Evolutionary conservation across 1,284 basidiomycete species (phyloP), one percentile per base, ranked within the genome.

Genomic region (Cutaneotrichosporon cavernicola): DNA sequence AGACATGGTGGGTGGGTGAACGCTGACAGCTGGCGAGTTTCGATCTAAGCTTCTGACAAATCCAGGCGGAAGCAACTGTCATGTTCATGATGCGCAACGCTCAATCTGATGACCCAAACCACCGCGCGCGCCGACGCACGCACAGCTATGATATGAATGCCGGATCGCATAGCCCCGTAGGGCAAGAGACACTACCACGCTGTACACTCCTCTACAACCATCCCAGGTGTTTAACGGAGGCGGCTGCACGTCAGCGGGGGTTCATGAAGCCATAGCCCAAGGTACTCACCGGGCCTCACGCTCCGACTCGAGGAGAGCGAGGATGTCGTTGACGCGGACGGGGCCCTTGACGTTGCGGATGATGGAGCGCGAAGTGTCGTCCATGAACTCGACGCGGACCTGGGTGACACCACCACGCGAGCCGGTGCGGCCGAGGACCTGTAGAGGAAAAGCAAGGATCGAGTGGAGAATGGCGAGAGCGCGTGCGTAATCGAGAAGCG

Each of bases 341-440:
- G 96, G 95, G 31, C 97, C 97, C 85, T 99, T 99, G 77, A 99
- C 97, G 86, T 99, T 99, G 74, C 96, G 92, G 84, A 99, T 97
- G 83, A 99, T 97, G 72, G 91, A 90, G 76, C 97, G 91, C 74
- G 88, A 88, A 62, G 90, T 88, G 82, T 99, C 96, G 83, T 99
- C 96, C 90, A 99, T 90, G 86, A 99, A 98, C 83, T 99, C 96
- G 75, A 99, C 97, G 74, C 96, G 93, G 82, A 98, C 95, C 86
- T 99, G 97, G 72, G 94, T 99, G 76, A 99, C 95, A 86, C 95
- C 95, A 85, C 97, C 97, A 82, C 97, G 92, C 77, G 96, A 98
- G 72, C 97, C 97, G 80, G 97, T 99, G 79, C 97, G 89, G 81
- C 97, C 97, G 78, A 99, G 89, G 81, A 98, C 93, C 92, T 97